Conservation (phyloP, 2,329 filamentous ascomycete species). For the Nothopassalora personata region DNA sequence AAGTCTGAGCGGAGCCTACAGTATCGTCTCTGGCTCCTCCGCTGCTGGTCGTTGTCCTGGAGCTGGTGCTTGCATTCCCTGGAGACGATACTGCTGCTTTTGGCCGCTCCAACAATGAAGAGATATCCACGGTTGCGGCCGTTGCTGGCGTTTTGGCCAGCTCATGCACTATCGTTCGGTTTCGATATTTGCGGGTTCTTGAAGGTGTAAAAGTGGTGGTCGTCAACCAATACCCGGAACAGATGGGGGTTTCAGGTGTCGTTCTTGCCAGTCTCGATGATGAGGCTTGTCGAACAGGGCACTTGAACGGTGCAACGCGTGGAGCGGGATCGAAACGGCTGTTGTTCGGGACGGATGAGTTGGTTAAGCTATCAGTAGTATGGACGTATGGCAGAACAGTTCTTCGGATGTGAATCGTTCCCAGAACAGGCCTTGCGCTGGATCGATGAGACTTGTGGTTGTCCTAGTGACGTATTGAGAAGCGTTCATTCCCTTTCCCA, state of each 20-base stretch:
- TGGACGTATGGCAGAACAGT: background rate
- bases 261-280: background rate
- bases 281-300: background rate
- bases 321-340: constrained; percentile 10
- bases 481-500: background rate
- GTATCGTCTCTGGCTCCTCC: constrained; percentile 21
- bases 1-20: constrained; percentile 15
- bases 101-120: constrained; percentile 69
- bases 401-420: background rate
- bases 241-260: background rate
- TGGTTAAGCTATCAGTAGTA: background rate
- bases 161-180: constrained; percentile 29
- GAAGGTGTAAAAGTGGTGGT: background rate
- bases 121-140: constrained; percentile 88
- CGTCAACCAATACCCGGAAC: background rate
- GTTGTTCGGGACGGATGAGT: constrained; percentile 11
- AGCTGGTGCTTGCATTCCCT: constrained; percentile 41
- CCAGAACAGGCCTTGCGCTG: constrained; percentile 8
- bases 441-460: constrained; percentile 10
- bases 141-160: constrained; percentile 40
- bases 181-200: background rate
- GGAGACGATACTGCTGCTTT: constrained; percentile 64
- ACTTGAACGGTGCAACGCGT: constrained; percentile 3
- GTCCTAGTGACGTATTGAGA: constrained; percentile 17
- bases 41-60: constrained; percentile 26